phyloP scores from a whole-genome alignment of 192 early-diverging fungal genomes.

The Lobosporangium transversale region DNA sequence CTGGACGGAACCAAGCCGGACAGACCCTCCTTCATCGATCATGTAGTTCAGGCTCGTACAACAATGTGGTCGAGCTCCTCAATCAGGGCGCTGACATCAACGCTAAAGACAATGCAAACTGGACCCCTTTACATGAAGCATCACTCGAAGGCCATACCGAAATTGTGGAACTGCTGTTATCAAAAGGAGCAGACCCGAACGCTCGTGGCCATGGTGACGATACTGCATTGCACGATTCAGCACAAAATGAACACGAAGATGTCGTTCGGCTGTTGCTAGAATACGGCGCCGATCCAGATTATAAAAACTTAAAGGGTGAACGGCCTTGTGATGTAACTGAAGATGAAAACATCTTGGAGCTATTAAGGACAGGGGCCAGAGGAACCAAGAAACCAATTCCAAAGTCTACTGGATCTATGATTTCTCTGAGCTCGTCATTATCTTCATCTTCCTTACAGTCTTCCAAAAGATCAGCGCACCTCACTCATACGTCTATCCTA shows the following conservation, averaged over 20 bases:
- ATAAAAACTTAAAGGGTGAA: conserved; percentile 61
- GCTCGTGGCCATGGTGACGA: conserved; percentile 66
- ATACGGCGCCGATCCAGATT: conserved; percentile 58
- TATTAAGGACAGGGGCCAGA: conserved; percentile 33
- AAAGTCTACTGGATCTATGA: background rate
- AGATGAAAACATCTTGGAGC: conserved; percentile 38
- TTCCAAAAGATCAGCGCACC: conserved; percentile 9
- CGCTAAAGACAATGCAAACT: conserved; percentile 69
- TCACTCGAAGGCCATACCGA: conserved; percentile 57
- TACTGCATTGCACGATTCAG: conserved; percentile 75
- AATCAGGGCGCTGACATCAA: conserved; percentile 75
- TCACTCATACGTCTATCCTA: background rate
- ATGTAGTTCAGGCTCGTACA: conserved; percentile 62
- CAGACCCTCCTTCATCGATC: conserved; percentile 61
- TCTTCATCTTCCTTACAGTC: conserved; percentile 12
- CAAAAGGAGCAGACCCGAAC: conserved; percentile 69
- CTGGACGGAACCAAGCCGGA: conserved; percentile 55
- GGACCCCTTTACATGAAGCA: conserved; percentile 71
- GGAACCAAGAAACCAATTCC: conserved; percentile 30
- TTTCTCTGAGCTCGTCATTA: conserved; percentile 11
- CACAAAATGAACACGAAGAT: conserved; percentile 62
- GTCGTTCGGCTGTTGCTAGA: conserved; percentile 59
- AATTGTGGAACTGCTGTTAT: conserved; percentile 56
- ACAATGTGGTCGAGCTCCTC: conserved; percentile 57
- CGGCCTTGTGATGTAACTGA: conserved; percentile 64